Base-by-base conservation (phyloP, 768 basidiomycete genomes). In the Dacryopinax primogenitus region DNA sequence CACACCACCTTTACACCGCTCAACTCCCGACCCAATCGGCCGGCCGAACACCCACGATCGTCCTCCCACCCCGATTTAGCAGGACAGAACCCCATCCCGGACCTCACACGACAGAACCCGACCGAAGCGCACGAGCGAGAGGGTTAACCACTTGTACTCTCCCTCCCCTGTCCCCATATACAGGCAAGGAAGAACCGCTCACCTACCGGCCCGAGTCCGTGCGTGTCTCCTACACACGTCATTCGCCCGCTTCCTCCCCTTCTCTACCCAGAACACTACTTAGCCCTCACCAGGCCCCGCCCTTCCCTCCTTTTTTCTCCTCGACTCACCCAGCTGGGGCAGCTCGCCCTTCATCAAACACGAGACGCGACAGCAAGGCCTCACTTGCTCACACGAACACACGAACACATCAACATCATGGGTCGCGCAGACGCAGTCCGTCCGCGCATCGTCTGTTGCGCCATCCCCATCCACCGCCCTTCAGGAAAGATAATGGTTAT, bases 371-470 rank as follows among this genome's bases (percentile, higher is more conserved):
- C n/a, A n/a, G n/a, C n/a, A n/a, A n/a, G n/a, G n/a, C n/a, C n/a
- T 11, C 37, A 11, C 37, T 39, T 39, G 37, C 37, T 11, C 37
- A 39, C 37, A 11, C n/a, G 37, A 39, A 39, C 37, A 39, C 12
- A 39, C 37, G 37, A 39, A 39, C 37, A 39, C 11, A 11, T 28
- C 13, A 23, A 30, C 36, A 58, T 26, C 62, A 81, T 80, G 79
- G 76, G 76, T 70, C 82, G 84, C 69, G 90, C 90, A 80, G 89
- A 88, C 72, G 84, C 90, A 69, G 76, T 86, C 64, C 82, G 83
- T 62, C 90, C 90, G 64, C 87, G 90, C 73, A 81, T 92, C 75
- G 90, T 92, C 70, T 92, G 90, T 76, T 92, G 90, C 73, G 90
- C 90, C 62, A 92, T 92, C 65, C 90, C 90, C 64, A 89, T 92